These are phyloP conservation scores for Metschnikowia shivogae DNA, from an alignment of 805 yeast genomes.

Conservation along the genomic window DNA sequence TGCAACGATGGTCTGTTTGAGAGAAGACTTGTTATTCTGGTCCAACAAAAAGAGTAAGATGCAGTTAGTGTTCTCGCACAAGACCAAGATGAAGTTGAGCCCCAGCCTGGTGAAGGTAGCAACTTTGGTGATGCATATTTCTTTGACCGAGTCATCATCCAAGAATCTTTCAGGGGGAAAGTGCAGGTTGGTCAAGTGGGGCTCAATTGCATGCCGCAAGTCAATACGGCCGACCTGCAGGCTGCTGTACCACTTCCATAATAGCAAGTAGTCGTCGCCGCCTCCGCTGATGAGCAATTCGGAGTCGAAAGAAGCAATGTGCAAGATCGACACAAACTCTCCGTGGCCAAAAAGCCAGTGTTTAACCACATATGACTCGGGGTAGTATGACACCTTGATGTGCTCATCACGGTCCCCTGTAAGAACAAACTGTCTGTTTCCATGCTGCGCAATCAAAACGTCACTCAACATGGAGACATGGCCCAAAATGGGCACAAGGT, in stretches of 20 bases:
- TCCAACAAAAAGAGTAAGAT: slow-evolving; percentile 35
- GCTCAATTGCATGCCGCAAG: slow-evolving; percentile 36
- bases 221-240: slow-evolving; percentile 47
- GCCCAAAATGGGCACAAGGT: slow-evolving; percentile 70
- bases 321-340: slow-evolving; percentile 71
- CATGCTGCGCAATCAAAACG: slow-evolving; percentile 41
- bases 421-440: slow-evolving; percentile 52
- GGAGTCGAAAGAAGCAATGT: slow-evolving; percentile 49
- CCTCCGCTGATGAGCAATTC: slow-evolving; percentile 75
- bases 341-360: slow-evolving; percentile 83
- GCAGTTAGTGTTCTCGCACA: slow-evolving; percentile 50
- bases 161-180: slow-evolving; percentile 62
- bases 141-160: slow-evolving; percentile 47
- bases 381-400: slow-evolving; percentile 76
- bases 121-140: slow-evolving; percentile 49
- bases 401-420: slow-evolving; percentile 97
- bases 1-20: slow-evolving; percentile 28
- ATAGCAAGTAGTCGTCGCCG: slow-evolving; percentile 71
- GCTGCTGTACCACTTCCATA: slow-evolving; percentile 73
- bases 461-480: slow-evolving; percentile 97
- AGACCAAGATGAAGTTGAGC: slow-evolving; percentile 35
- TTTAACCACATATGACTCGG: slow-evolving; percentile 72
- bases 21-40: slow-evolving; percentile 22
- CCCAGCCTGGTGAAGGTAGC: slow-evolving; percentile 25
- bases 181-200: slow-evolving; percentile 52